Evolutionary conservation across 176 grass and related monocot species (phyloP).

Genomic region (Metroxylon sagu): DNA sequence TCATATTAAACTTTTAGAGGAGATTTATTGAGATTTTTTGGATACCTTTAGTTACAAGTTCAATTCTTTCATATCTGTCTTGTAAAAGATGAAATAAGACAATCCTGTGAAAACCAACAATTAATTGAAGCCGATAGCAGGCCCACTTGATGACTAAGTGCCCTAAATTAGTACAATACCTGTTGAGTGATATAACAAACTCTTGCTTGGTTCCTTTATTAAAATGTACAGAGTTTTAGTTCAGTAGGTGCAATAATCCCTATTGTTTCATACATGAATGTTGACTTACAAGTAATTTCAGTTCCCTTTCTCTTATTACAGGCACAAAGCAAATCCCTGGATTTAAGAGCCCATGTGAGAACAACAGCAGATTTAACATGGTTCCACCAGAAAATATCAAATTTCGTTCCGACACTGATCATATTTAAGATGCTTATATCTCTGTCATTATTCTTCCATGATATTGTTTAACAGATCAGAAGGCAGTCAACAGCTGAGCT

Average conservation of each 20-base stretch:
- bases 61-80: too few relatives aligned
- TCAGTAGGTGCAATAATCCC: neutral
- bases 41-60: too few relatives aligned
- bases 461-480: conserved; percentile 46
- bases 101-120: too few relatives aligned
- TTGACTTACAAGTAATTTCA: neutral
- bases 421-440: neutral
- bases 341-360: conserved; percentile 75
- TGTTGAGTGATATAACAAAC: too few relatives aligned
- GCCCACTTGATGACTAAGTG: too few relatives aligned
- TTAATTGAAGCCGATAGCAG: too few relatives aligned
- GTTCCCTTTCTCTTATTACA: conserved; percentile 20
- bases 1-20: too few relatives aligned
- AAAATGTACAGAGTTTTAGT: neutral
- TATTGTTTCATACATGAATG: neutral
- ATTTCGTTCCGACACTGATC: neutral
- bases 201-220: neutral
- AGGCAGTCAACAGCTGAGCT: conserved; percentile 88
- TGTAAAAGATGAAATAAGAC: too few relatives aligned
- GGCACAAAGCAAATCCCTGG: conserved; percentile 61
- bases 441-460: neutral
- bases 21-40: too few relatives aligned
- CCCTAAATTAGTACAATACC: too few relatives aligned
- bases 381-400: neutral
- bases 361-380: neutral